Evolutionary conservation across 2,329 filamentous ascomycete genomes (phyloP), one percentile per base, ranked within the genome.

Genomic region (Rhinocladiella mackenziei): DNA sequence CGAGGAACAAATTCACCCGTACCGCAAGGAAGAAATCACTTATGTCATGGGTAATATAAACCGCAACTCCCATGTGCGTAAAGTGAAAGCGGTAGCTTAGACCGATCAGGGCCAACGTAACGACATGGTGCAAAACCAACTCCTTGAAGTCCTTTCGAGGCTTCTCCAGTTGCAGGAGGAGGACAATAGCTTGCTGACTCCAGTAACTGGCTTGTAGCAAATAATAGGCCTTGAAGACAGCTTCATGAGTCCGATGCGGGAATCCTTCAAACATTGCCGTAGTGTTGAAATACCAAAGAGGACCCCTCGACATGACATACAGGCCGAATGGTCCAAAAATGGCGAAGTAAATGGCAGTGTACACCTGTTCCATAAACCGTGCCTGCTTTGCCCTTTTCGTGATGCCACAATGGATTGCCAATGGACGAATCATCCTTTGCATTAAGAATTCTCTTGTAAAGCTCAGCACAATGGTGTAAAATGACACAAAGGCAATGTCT

Each of bases 381-480:
- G 80, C 75, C 65, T 91, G 86, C 70, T 92, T 94, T 54, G 73
- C 78, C 38, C 80, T 75, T 48, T 75, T 78, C 53, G 66, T 74
- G 59, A 94, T 77, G 20, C 84, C 83, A 39, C 71, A 77, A 50
- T 69, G 70, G 41, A 79, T 73, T 13, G 86, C 85, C 42, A 89
- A 68, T 0, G 86, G 88, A 6, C 81, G 78, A 43, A 94, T 76
- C 38, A 92, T 58, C 59, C 85, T 81, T 67, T 94, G 87, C 87
- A 92, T 94, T 69, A 89, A 75, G 67, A 92, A 92, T 65, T 94
- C 88, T 63, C 88, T 83, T 13, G 86, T 91, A 63, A 94, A 94
- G 58, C 83, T 86, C 51, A 94, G 75, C 32, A 94, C 81, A 51
- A 94, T 71, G 43, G 78, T 88, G 69, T 94, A 94, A 69, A 94